Percentiles rank a stretch among this genome's conserved stretches.
Evolutionary conservation across 2,329 filamentous ascomycete species (phyloP).

Genomic region (Diplodia intermedia): DNA sequence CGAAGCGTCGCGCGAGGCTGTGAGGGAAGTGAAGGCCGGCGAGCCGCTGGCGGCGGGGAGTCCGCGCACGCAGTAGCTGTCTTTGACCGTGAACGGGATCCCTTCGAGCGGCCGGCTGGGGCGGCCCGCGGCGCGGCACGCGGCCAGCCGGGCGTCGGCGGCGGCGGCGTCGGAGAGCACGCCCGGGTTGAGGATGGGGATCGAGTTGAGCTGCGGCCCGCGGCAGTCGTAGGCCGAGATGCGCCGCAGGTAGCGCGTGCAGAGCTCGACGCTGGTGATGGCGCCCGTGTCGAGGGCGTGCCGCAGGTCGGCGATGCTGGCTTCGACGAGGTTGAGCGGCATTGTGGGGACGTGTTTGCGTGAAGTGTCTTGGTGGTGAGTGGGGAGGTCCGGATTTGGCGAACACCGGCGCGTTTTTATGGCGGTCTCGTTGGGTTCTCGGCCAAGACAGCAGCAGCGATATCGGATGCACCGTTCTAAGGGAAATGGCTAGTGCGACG

Average conservation of each 20-base stretch:
- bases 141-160: conserved; percentile 55
- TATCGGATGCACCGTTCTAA: too few relatives aligned
- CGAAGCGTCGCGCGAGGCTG: conserved; percentile 58
- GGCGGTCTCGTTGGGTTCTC: too few relatives aligned
- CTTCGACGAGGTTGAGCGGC: conserved; percentile 53
- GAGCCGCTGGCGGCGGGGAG: conserved; percentile 63
- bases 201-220: conserved; percentile 54
- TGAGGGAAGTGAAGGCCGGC: conserved; percentile 58
- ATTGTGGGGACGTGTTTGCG: background rate
- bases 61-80: conserved; percentile 62
- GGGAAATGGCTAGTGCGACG: too few relatives aligned
- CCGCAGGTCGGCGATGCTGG: conserved; percentile 55
- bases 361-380: too few relatives aligned
- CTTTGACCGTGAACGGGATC: conserved; percentile 65
- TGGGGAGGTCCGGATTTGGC: too few relatives aligned
- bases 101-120: conserved; percentile 55
- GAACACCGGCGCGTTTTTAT: too few relatives aligned
- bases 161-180: conserved; percentile 57
- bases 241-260: conserved; percentile 55
- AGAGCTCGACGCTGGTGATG: conserved; percentile 56
- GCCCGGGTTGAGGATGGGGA: conserved; percentile 56
- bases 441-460: too few relatives aligned
- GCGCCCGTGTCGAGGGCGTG: conserved; percentile 50
- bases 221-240: conserved; percentile 57
- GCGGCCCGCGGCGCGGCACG: conserved; percentile 43